A percentile compares a stretch with the other conserved stretches of the same genome.
phyloP scores from a whole-genome alignment of 306 rosid genomes.

The Prinsepia uniflora region DNA sequence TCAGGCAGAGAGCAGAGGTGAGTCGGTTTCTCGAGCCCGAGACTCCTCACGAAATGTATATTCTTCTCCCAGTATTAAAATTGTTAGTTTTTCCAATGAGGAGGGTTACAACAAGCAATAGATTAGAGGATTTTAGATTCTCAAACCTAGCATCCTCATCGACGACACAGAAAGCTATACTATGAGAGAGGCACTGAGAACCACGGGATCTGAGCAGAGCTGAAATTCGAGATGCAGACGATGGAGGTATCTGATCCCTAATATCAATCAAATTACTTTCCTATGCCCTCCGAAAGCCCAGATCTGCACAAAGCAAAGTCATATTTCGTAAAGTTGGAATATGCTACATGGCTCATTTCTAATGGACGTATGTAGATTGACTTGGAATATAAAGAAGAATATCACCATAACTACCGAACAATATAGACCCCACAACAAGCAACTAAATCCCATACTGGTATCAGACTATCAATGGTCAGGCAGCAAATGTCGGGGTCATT shows the following conservation, averaged over 20 bases:
- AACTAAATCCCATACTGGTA: background rate
- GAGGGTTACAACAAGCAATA: conserved; percentile 25
- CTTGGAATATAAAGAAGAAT: background rate
- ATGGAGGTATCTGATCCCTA: conserved; percentile 4
- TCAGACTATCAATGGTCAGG: background rate
- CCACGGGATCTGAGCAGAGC: conserved; percentile 3
- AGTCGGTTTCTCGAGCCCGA: conserved; percentile 7
- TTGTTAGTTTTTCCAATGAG: conserved; percentile 12
- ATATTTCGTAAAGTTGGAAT: conserved; percentile 5
- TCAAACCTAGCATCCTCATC: conserved; percentile 20
- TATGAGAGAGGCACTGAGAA: conserved; percentile 10
- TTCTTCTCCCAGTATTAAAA: conserved; percentile 12
- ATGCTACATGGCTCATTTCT: background rate
- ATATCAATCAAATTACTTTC: conserved; percentile 35
- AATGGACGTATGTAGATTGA: background rate
- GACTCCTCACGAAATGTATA: conserved; percentile 15
- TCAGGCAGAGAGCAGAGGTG: background rate
- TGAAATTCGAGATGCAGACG: conserved; percentile 2
- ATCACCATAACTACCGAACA: background rate
- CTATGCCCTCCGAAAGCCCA: conserved; percentile 68
- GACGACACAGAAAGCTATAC: conserved; percentile 11
- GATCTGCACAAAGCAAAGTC: conserved; percentile 30
- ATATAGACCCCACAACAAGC: background rate
- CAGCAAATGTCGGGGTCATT: background rate
- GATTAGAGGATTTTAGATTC: conserved; percentile 24